Conservation (phyloP, 192 early-diverging fungal genomes). For the Backusella sp. region DNA sequence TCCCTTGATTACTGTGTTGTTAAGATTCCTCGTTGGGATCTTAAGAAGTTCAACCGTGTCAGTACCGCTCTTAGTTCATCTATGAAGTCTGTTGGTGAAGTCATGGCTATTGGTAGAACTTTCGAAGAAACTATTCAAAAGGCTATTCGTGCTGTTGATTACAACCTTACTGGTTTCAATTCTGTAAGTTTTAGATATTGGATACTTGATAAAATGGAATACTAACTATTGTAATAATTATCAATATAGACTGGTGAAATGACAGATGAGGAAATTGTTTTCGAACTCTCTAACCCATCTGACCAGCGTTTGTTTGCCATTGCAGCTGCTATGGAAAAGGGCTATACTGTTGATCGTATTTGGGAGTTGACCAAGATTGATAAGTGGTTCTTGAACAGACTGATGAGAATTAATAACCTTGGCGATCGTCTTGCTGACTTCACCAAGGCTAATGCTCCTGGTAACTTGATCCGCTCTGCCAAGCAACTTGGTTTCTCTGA, state of each 20-base stretch:
- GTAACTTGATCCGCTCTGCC: slow-evolving; percentile 59
- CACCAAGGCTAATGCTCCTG: slow-evolving; percentile 60
- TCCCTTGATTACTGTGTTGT: slow-evolving; percentile 89
- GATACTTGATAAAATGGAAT: neutral
- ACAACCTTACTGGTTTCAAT: slow-evolving; percentile 80
- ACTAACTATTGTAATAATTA: neutral
- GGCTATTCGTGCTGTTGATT: slow-evolving; percentile 90
- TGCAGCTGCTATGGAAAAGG: slow-evolving; percentile 90
- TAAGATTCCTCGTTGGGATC: slow-evolving; percentile 90
- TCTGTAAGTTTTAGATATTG: slow-evolving; percentile 33
- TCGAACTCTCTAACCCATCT: slow-evolving; percentile 87
- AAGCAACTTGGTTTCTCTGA: slow-evolving; percentile 99
- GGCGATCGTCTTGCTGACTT: slow-evolving; percentile 69
- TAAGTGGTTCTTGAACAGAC: slow-evolving; percentile 97
- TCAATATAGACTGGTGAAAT: slow-evolving; percentile 38
- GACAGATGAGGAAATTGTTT: slow-evolving; percentile 75
- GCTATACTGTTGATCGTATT: slow-evolving; percentile 91
- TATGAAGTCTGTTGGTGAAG: slow-evolving; percentile 98
- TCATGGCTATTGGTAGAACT: slow-evolving; percentile 97
- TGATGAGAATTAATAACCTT: slow-evolving; percentile 83
- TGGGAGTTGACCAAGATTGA: slow-evolving; percentile 91
- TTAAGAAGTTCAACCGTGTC: slow-evolving; percentile 96
- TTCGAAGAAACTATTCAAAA: slow-evolving; percentile 99
- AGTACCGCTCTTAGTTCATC: slow-evolving; percentile 84
- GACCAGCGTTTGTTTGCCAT: slow-evolving; percentile 96